These are phyloP conservation scores for Leishmania aethiopica DNA, from an alignment of 208 protist genomes.

Conservation along the genomic window DNA sequence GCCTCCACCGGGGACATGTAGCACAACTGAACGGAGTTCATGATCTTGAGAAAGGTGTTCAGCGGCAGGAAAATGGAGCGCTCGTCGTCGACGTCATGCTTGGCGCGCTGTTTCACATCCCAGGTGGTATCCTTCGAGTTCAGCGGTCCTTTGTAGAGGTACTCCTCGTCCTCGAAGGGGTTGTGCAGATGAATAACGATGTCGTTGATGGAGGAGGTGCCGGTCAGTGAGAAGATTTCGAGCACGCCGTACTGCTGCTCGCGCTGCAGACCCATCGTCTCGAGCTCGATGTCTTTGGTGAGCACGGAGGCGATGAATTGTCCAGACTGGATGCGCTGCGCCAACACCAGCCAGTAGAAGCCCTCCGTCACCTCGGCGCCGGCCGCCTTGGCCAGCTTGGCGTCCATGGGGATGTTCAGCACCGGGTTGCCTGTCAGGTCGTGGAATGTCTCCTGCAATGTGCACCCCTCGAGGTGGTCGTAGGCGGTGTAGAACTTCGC, in stretches of 20 bases:
- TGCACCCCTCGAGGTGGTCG: conserved; percentile 75
- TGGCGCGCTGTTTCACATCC: conserved; percentile 41
- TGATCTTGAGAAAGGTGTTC: conserved; percentile 52
- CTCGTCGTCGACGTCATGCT: conserved; percentile 48
- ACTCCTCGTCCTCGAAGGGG: conserved; percentile 82
- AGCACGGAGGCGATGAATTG: conserved; percentile 59
- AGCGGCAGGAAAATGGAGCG: conserved; percentile 67
- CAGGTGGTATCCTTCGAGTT: conserved; percentile 57
- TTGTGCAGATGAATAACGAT: conserved; percentile 78
- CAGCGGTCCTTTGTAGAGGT: conserved; percentile 65
- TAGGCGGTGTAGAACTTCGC: conserved; percentile 89
- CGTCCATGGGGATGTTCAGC: conserved; percentile 69
- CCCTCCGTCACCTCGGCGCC: conserved; percentile 47
- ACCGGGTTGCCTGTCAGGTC: conserved; percentile 86
- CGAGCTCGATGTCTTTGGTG: conserved; percentile 57
- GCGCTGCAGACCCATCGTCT: conserved; percentile 67
- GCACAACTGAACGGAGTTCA: conserved; percentile 64
- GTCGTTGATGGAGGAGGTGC: conserved; percentile 57
- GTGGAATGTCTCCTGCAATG: conserved; percentile 73
- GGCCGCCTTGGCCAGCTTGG: conserved; percentile 68
- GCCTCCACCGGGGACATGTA: conserved; percentile 49
- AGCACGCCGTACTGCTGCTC: conserved; percentile 84
- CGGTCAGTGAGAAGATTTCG: conserved; percentile 72
- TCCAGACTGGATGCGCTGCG: conserved; percentile 60
- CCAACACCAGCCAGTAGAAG: conserved; percentile 69